Percentiles rank a stretch among this genome's conserved stretches.
Evolutionary conservation across 2,329 filamentous ascomycete genomes (phyloP).

Genomic region (Talaromyces sp.): DNA sequence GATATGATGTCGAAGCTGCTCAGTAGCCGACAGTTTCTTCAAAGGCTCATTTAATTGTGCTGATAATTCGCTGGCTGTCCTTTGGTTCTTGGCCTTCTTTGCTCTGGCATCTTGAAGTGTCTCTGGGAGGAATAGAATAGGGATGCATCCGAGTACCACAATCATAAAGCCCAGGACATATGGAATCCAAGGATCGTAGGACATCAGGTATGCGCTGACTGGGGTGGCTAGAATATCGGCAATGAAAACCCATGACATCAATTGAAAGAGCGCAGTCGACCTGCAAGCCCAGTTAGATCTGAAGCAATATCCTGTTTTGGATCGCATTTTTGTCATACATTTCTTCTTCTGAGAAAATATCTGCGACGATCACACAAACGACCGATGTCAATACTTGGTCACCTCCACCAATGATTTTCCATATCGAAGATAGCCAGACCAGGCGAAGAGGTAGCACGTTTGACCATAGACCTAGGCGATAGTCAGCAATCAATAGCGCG

Average conservation of each 20-base stretch:
- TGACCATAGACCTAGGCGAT: constrained; percentile 19
- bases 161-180: constrained; percentile 21
- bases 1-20: constrained; percentile 14
- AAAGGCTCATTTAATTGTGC: neutral
- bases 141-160: constrained; percentile 7
- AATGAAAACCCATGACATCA: constrained; percentile 23
- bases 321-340: constrained; percentile 22
- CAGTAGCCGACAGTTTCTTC: constrained; percentile 8
- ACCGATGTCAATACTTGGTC: constrained; percentile 23
- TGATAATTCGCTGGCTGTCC: neutral
- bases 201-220: constrained; percentile 34
- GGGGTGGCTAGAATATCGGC: constrained; percentile 32
- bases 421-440: constrained; percentile 29
- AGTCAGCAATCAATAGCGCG: neutral
- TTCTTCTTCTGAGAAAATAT: constrained; percentile 33
- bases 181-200: constrained; percentile 24
- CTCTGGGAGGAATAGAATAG: constrained; percentile 24
- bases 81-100: constrained; percentile 2
- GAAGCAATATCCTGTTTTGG: neutral
- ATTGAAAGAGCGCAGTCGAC: constrained; percentile 27
- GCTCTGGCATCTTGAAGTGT: constrained; percentile 22
- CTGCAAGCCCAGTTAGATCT: constrained; percentile 14
- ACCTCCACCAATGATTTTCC: constrained; percentile 30
- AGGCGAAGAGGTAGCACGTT: constrained; percentile 28
- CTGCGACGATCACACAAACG: constrained; percentile 29